Evolutionary conservation across 2,329 filamentous ascomycete genomes (phyloP), one percentile per base, ranked within the genome.

Genomic region (Fusarium sp.): DNA sequence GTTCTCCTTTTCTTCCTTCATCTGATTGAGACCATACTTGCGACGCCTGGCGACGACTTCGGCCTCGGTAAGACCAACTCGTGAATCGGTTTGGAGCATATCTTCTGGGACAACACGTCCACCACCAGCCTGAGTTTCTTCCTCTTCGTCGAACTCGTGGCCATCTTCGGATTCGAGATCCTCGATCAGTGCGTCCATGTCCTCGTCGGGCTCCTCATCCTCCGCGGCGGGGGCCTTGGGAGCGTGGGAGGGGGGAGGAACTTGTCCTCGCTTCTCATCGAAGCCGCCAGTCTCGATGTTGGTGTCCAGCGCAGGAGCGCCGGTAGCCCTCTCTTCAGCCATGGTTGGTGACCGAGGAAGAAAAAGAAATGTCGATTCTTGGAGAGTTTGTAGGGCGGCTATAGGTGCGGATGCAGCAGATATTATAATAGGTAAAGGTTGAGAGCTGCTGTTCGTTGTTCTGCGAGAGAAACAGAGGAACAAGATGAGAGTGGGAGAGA

Each of bases 1-100:
- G 72, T 93, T 96, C 78, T 93, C 89, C 79, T 92, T 93, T 80
- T 94, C 90, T 13, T 96, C 91, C 78, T 91, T 93, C 90, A 96
- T 92, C 76, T 92, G 88, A 76, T 97, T 96, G 73, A 91, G 82
- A 75, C 92, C 92, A 75, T 88, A 91, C 76, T 90, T 91, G 79
- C 85, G 88, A 56, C 88, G 84, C 46, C 81, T 79, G 46, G 79
- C 72, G 29, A 78, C 61, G 46, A 93, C 91, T 78, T 96, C 89
- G 39, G 81, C 75, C 55, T 90, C 85, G 13, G 86, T 92, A 9
- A 96, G 83, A 82, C 92, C 91, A 17, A 83, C 78, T 42, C 84
- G 83, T 53, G 86, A 88, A 72, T 93, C 87, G 15, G 92, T 96
- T 76, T 91, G 84, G 38, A 96, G 84, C 75, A 92, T 82, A 63